Evolutionary conservation across 2,329 filamentous ascomycete genomes (phyloP).

Genomic region (Myriosclerotinia curreyana): DNA sequence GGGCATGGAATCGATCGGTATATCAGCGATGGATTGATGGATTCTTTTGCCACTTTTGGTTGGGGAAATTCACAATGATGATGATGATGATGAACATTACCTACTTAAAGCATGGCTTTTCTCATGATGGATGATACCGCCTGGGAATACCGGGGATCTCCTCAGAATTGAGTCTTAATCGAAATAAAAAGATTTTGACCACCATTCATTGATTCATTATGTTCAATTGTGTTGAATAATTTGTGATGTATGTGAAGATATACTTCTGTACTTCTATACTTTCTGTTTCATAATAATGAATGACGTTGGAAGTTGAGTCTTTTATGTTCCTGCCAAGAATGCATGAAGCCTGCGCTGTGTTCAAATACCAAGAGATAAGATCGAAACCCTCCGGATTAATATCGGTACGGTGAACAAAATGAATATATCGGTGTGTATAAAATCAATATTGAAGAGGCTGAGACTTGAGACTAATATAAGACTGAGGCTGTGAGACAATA

Average conservation of each 20-base stretch:
- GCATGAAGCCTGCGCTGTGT: neutral
- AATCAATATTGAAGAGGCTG: no score
- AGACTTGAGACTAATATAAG: no score
- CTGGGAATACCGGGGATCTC: constrained; percentile 4
- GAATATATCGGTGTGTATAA: neutral
- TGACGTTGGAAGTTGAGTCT: neutral
- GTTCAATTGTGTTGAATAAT: neutral
- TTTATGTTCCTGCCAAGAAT: neutral
- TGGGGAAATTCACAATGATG: neutral
- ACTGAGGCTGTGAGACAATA: no score
- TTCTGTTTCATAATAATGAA: no score
- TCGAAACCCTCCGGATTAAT: neutral
- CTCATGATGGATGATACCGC: constrained; percentile 6
- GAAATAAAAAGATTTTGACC: constrained; percentile 16
- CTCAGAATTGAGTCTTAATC: constrained; percentile 5
- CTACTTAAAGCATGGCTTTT: neutral
- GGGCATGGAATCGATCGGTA: constrained; percentile 2
- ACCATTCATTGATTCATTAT: neutral
- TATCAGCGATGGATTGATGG: constrained; percentile 4
- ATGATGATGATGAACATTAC: constrained; percentile 13
- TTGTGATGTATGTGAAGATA: neutral
- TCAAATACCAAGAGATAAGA: constrained; percentile 4
- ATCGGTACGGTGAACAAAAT: neutral
- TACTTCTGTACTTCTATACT: no score
- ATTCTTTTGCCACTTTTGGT: neutral